Evolutionary conservation across 331 rosid species (phyloP).

Genomic region (Quercus tomentella): DNA sequence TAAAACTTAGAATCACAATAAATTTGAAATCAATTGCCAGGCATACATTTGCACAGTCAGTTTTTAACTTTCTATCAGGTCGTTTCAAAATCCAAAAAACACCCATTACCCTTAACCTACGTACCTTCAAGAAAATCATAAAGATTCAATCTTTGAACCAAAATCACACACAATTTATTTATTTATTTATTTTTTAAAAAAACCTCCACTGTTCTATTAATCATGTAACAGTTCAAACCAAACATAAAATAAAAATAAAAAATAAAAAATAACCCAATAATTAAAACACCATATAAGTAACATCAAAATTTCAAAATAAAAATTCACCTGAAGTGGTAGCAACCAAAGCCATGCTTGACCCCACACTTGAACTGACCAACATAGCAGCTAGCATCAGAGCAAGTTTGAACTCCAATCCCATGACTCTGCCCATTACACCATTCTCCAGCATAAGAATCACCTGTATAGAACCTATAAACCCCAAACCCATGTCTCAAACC

Average conservation of each 20-base stretch:
- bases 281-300: not conserved
- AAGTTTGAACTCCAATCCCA: slow-evolving; percentile 89
- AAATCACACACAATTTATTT: not conserved
- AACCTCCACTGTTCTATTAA: slow-evolving; percentile 3
- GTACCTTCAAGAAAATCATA: not conserved
- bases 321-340: slow-evolving; percentile 86
- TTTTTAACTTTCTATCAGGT: not conserved
- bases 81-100: not conserved
- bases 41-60: not conserved
- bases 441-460: slow-evolving; percentile 85
- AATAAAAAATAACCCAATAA: not conserved
- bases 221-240: not conserved
- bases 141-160: not conserved
- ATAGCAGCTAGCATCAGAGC: slow-evolving; percentile 88
- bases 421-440: slow-evolving; percentile 98
- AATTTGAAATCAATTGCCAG: too few relatives aligned
- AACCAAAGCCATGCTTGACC: slow-evolving; percentile 91
- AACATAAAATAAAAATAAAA: not conserved
- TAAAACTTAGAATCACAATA: not conserved
- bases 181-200: not conserved
- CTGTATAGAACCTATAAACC: slow-evolving; percentile 75
- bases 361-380: slow-evolving; percentile 85
- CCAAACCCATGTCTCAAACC: slow-evolving; percentile 86
- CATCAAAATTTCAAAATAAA: not conserved
- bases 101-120: not conserved